phyloP scores from a whole-genome alignment of 345 rosid species.

The Pistacia vera region DNA sequence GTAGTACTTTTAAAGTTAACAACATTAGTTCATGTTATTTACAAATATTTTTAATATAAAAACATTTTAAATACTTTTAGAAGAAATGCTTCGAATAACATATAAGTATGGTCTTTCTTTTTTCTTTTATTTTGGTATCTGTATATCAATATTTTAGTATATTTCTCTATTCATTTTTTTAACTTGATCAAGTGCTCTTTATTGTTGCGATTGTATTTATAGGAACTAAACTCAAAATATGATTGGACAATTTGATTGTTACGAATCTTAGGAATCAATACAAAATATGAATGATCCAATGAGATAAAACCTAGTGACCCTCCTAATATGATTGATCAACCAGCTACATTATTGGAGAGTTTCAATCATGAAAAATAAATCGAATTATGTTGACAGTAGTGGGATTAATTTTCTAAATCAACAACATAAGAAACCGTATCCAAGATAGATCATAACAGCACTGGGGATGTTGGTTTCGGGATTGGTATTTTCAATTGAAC shows the following conservation, averaged over 20 bases:
- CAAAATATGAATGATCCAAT: not conserved
- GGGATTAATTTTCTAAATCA: slow-evolving; percentile 14
- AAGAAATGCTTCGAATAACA: too few relatives aligned
- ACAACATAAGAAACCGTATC: slow-evolving; percentile 41
- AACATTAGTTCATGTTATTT: too few relatives aligned
- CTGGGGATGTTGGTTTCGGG: slow-evolving; percentile 50
- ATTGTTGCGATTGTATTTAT: not conserved
- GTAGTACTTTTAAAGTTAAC: too few relatives aligned
- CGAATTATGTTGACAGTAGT: not conserved
- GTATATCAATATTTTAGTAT: too few relatives aligned
- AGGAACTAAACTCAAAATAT: not conserved
- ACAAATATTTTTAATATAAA: too few relatives aligned
- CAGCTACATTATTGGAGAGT: slow-evolving; percentile 10
- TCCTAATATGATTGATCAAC: slow-evolving; percentile 10
- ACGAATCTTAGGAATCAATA: not conserved
- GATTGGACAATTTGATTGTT: not conserved
- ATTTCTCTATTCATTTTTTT: too few relatives aligned
- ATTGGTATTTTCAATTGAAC: slow-evolving; percentile 16
- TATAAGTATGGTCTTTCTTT: too few relatives aligned
- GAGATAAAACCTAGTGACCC: not conserved
- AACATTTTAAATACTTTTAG: too few relatives aligned
- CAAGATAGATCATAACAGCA: slow-evolving; percentile 56
- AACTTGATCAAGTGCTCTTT: not conserved
- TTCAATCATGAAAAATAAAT: slow-evolving; percentile 10
- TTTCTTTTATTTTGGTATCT: too few relatives aligned